A percentile compares a stretch with the other conserved stretches of the same genome.
phyloP scores from a whole-genome alignment of 1,284 basidiomycete species.

The Fomitopsis schrenkii region DNA sequence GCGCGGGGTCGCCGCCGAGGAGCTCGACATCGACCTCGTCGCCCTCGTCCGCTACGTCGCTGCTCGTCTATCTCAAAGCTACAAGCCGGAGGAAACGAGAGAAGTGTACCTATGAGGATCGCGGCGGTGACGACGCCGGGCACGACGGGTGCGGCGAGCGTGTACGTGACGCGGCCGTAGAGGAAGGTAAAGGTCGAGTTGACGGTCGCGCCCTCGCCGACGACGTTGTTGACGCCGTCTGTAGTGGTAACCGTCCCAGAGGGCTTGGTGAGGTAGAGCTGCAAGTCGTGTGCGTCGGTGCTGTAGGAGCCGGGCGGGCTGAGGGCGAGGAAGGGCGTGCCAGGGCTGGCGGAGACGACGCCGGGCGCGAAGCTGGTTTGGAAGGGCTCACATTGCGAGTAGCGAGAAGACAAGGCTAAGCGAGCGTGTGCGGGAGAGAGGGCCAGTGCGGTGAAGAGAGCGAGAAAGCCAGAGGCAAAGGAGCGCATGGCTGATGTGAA shows the following conservation, averaged over 20 bases:
- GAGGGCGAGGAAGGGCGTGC: constrained; percentile 28
- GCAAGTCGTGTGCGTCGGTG: constrained; percentile 25
- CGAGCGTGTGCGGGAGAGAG: not conserved
- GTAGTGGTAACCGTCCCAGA: constrained; percentile 26
- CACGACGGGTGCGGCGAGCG: constrained; percentile 28
- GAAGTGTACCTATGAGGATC: constrained; percentile 32
- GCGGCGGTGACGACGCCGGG: constrained; percentile 37
- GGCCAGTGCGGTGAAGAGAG: not conserved
- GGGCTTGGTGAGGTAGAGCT: constrained; percentile 33
- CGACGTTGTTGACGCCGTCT: constrained; percentile 32
- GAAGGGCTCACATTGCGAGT: constrained; percentile 19
- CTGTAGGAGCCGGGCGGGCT: constrained; percentile 31
- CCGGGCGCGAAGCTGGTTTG: constrained; percentile 11
- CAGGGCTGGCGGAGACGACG: constrained; percentile 3
- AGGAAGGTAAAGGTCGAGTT: constrained; percentile 38
- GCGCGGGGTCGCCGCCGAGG: constrained; percentile 33
- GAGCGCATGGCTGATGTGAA: too few relatives aligned
- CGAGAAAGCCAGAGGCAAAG: too few relatives aligned
- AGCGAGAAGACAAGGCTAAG: not conserved
- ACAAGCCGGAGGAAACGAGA: constrained; percentile 7
- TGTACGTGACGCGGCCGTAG: constrained; percentile 35
- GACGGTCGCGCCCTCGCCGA: constrained; percentile 37
- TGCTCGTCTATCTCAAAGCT: not conserved
- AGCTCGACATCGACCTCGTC: constrained; percentile 48
- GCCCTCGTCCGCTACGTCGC: constrained; percentile 23